phyloP scores from a whole-genome alignment of 306 rosid species.

The Cicer pinnatifidum region DNA sequence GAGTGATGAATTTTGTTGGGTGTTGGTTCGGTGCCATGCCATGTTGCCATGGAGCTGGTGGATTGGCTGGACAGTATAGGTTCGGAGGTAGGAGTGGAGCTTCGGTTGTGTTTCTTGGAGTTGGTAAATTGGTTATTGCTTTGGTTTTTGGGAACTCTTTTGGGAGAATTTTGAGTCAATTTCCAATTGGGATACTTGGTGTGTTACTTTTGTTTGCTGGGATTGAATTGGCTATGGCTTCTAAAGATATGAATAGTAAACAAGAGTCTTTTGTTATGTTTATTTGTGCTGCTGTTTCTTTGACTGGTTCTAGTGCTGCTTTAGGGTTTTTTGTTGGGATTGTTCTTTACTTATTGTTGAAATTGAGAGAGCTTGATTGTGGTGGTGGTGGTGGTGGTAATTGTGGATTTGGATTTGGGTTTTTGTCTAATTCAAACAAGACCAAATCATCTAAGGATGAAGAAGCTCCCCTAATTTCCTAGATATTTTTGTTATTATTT shows the following conservation, averaged over 20 bases:
- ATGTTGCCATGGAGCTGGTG: constrained; percentile 88
- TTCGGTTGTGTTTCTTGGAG: constrained; percentile 70
- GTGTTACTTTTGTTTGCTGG: constrained; percentile 78
- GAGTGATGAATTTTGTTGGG: constrained; percentile 73
- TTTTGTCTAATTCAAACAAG: constrained; percentile 1
- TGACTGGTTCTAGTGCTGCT: constrained; percentile 79
- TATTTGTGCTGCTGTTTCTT: constrained; percentile 80
- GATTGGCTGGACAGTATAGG: constrained; percentile 81
- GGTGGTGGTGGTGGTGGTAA: constrained; percentile 4
- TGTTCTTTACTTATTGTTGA: constrained; percentile 58
- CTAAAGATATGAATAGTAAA: constrained; percentile 67
- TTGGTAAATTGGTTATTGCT: constrained; percentile 64
- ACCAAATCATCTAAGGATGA: constrained; percentile 46
- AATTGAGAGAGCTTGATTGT: constrained; percentile 64
- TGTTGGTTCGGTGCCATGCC: constrained; percentile 98
- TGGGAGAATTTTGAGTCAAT: constrained; percentile 57
- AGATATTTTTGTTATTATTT: neutral
- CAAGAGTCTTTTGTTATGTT: constrained; percentile 75
- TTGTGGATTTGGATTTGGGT: constrained; percentile 23
- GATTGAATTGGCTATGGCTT: constrained; percentile 76
- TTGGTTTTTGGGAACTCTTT: constrained; percentile 71
- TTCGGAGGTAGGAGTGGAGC: constrained; percentile 86
- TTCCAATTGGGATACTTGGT: constrained; percentile 72
- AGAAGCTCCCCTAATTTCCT: constrained; percentile 45
- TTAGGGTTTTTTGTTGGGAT: constrained; percentile 77